Base-by-base conservation (phyloP, 1,284 basidiomycete species). In the Cryptococcus hybrid region DNA sequence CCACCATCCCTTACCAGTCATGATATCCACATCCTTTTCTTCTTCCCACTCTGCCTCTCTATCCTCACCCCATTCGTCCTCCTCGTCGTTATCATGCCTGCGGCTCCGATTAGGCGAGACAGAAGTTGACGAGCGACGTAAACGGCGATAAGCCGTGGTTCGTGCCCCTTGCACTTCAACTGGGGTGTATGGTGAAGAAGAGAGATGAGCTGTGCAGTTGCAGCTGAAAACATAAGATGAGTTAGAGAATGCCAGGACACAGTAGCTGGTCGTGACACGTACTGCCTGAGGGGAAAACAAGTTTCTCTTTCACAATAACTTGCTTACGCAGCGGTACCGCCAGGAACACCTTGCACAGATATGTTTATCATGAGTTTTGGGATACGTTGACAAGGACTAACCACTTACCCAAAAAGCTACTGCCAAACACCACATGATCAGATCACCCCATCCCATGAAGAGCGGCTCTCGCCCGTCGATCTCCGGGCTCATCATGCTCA, bases 251-350 rank as follows among this genome's bases (percentile, higher is more conserved):
- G 49, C 15, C 13, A 51, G 51, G 4, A 7, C 46, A 47, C n/a
- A 38, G 43, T 18, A 18, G 39, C 34, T 42, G 34, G 50, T 11
- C n/a, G 9, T 42, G 8, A 7, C 7, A 67, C 72, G 51, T 49
- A 75, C 73, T 96, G 24, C 95, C 95, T 0, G 89, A 92, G 0
- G 94, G 94, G 66, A 98, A 98, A 0, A 89, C 82, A 12, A 98
- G 84, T 74, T 95, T 87, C 74, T 98, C 94, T 73, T 93, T 88
- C 46, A 98, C 86, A 57, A 98, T 94, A 71, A 96, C 92, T 85
- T 96, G 92, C 68, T 91, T 89, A 47, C 94, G 85, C 44, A 98
- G 83, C 18, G 94, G 94, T 6, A 91, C 90, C 0, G 94, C 95
- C 54, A 98, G 83, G 75, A 97, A 96, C 13, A 98, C 92, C 5